Percentiles rank a stretch among this genome's conserved stretches.
Conservation (phyloP, 345 rosid species). For the Euphorbia pulcherrima region DNA sequence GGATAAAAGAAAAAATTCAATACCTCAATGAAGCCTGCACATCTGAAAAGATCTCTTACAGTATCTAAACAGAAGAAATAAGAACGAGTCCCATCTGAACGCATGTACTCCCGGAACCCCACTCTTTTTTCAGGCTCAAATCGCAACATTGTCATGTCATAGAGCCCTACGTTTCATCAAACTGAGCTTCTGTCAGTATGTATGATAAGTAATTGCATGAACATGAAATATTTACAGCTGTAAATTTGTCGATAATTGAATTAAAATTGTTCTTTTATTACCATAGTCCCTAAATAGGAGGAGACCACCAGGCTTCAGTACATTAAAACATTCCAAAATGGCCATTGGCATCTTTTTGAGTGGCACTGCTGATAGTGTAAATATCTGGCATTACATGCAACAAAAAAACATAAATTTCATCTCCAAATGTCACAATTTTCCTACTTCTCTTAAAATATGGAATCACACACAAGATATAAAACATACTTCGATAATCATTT, state of each 20-base stretch:
- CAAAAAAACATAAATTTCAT: conserved; percentile 10
- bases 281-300: conserved; percentile 87
- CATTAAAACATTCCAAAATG: conserved; percentile 55
- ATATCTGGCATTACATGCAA: conserved; percentile 46
- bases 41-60: conserved; percentile 49
- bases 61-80: conserved; percentile 77
- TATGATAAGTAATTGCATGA: background rate
- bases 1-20: conserved; percentile 3
- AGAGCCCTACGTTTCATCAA: conserved; percentile 57
- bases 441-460: background rate
- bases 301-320: conserved; percentile 76
- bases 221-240: background rate
- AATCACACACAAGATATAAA: too few species aligned
- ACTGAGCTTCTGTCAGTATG: conserved; percentile 18
- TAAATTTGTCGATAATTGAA: background rate
- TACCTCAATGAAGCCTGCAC: conserved; percentile 80
- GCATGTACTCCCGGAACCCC: conserved; percentile 73
- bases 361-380: conserved; percentile 85
- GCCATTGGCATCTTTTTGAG: conserved; percentile 57
- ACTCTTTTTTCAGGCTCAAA: conserved; percentile 63
- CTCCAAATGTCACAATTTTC: background rate
- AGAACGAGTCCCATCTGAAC: conserved; percentile 76
- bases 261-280: conserved; percentile 23
- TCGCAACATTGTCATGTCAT: conserved; percentile 92
- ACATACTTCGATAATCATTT: too few species aligned